Conservation (phyloP, 192 early-diverging fungal species). For the Gaertneriomyces sp. region DNA sequence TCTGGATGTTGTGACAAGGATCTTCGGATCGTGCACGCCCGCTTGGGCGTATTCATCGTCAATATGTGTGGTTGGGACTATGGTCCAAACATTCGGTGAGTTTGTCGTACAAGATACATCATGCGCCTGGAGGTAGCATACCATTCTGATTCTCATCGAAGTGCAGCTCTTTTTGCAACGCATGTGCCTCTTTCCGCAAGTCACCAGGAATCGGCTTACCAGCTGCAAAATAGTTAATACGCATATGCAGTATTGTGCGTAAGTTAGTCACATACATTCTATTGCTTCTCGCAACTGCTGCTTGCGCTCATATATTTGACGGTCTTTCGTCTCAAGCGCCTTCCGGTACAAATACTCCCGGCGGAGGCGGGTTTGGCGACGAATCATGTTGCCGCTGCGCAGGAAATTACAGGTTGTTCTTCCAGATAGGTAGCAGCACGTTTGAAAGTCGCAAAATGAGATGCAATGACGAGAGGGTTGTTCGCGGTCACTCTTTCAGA, state of each 20-base stretch:
- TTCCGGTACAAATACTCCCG: constrained; percentile 97
- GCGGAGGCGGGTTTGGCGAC: constrained; percentile 81
- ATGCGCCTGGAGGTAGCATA: constrained; percentile 7
- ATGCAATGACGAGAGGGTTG: too few relatives aligned
- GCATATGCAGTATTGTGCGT: background rate
- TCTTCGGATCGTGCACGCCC: constrained; percentile 90
- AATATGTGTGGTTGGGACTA: constrained; percentile 71
- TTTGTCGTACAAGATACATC: background rate
- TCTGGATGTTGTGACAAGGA: constrained; percentile 93
- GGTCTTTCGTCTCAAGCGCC: constrained; percentile 89
- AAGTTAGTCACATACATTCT: constrained; percentile 46
- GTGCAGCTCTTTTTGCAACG: constrained; percentile 71
- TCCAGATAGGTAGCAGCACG: too few relatives aligned
- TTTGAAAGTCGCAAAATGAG: too few relatives aligned
- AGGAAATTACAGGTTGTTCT: too few relatives aligned
- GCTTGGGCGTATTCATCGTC: constrained; percentile 98
- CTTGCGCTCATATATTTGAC: constrained; percentile 88
- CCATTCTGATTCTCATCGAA: constrained; percentile 86
- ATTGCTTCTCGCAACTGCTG: constrained; percentile 90
- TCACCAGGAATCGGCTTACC: constrained; percentile 87
- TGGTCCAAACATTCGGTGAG: background rate
- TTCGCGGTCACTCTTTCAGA: too few relatives aligned
- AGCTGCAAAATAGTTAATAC: constrained; percentile 39
- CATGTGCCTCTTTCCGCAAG: constrained; percentile 71
- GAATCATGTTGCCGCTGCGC: constrained; percentile 51